Percentiles rank a stretch among this genome's conserved stretches.
These are phyloP conservation scores for Boletus reticulatus DNA, from an alignment of 768 basidiomycete genomes.

Conservation along the genomic window DNA sequence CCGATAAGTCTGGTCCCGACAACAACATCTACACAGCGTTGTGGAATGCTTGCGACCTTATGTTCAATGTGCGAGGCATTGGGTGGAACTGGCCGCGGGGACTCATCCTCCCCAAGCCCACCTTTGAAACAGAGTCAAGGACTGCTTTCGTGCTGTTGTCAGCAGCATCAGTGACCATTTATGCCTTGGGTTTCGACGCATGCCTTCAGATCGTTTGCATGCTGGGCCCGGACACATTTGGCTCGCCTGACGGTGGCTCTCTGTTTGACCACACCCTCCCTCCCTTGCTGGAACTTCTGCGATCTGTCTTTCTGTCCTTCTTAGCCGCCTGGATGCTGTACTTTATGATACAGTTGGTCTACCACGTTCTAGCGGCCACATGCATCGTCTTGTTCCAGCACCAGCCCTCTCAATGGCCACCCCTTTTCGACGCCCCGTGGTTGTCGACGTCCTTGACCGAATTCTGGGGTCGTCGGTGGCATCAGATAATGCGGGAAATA, in stretches of 20 bases:
- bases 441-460: conserved; percentile 52
- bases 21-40: conserved; percentile 7
- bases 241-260: conserved; percentile 31
- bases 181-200: conserved; percentile 9
- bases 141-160: conserved; percentile 14
- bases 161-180: neutral
- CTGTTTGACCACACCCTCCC: conserved; percentile 37
- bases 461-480: conserved; percentile 66
- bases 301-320: conserved; percentile 42
- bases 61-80: conserved; percentile 20
- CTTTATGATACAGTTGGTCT: conserved; percentile 40
- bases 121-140: conserved; percentile 16
- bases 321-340: conserved; percentile 38
- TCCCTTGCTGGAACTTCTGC: conserved; percentile 30
- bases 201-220: conserved; percentile 10
- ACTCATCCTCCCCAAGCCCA: conserved; percentile 12
- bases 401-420: conserved; percentile 56
- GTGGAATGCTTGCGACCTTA: conserved; percentile 28
- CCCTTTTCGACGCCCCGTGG: conserved; percentile 59
- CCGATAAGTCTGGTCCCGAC: neutral
- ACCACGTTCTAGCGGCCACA: conserved; percentile 43
- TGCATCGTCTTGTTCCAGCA: conserved; percentile 47
- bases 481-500: conserved; percentile 60
- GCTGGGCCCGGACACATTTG: conserved; percentile 41
- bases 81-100: conserved; percentile 27